phyloP scores from a whole-genome alignment of 2,329 filamentous ascomycete species.

The Dryadomyces sulphureus region DNA sequence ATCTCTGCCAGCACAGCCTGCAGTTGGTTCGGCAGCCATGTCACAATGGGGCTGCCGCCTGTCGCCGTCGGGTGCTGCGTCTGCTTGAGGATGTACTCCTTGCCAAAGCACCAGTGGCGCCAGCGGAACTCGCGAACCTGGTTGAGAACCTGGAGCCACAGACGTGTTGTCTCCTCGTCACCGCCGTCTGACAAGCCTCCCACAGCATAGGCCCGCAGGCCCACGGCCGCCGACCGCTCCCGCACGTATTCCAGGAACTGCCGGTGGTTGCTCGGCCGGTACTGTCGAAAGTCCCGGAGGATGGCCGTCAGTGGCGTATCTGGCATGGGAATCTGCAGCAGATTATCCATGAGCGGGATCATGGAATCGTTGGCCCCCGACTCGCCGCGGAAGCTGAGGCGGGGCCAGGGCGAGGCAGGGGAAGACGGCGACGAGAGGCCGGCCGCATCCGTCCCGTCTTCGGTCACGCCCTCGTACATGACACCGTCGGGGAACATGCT shows the following conservation, averaged over 20 bases:
- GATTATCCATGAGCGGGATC: conserved; percentile 77
- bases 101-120: conserved; percentile 74
- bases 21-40: conserved; percentile 72
- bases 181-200: conserved; percentile 9
- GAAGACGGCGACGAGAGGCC: background rate
- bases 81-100: conserved; percentile 71
- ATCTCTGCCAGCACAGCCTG: conserved; percentile 60
- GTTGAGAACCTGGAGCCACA: conserved; percentile 53
- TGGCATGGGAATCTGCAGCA: conserved; percentile 78
- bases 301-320: conserved; percentile 79
- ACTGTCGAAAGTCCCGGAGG: conserved; percentile 74
- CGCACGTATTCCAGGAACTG: conserved; percentile 66
- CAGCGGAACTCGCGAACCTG: conserved; percentile 71
- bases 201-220: conserved; percentile 45
- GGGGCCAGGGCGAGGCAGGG: conserved; percentile 27
- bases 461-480: conserved; percentile 70
- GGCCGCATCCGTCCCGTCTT: conserved; percentile 18
- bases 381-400: conserved; percentile 72
- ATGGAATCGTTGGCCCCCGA: conserved; percentile 92
- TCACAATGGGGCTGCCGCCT: conserved; percentile 68
- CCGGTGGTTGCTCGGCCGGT: conserved; percentile 78
- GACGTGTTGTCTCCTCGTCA: conserved; percentile 30
- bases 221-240: conserved; percentile 29
- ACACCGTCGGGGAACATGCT: conserved; percentile 91
- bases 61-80: conserved; percentile 65